These are phyloP conservation scores for Lodderomyces oxycetoniae DNA, from an alignment of 1,139 yeast species.

Conservation along the genomic window DNA sequence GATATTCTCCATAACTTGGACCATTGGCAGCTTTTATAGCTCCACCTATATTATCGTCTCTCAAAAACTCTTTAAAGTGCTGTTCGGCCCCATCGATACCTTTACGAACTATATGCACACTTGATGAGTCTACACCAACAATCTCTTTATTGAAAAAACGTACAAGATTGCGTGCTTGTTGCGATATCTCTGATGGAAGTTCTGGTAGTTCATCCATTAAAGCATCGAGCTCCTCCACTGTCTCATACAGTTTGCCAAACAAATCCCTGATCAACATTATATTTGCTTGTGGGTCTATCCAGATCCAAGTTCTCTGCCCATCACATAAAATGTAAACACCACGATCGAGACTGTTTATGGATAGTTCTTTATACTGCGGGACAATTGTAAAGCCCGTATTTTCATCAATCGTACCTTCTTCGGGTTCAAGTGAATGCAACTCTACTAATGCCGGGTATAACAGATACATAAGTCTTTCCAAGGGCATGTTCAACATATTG, in stretches of 20 bases:
- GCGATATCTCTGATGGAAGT: constrained; percentile 63
- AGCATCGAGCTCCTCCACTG: constrained; percentile 43
- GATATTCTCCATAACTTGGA: constrained; percentile 55
- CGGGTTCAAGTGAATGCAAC: constrained; percentile 58
- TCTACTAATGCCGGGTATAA: constrained; percentile 81
- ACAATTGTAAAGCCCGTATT: constrained; percentile 48
- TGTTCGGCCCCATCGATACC: constrained; percentile 59
- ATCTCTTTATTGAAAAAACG: constrained; percentile 43
- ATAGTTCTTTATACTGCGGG: constrained; percentile 44
- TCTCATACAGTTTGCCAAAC: constrained; percentile 53
- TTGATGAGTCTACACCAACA: constrained; percentile 35
- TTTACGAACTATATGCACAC: constrained; percentile 61
- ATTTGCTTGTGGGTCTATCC: constrained; percentile 71
- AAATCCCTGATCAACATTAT: constrained; percentile 66
- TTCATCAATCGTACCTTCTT: constrained; percentile 43
- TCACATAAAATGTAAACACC: constrained; percentile 79
- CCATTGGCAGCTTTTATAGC: constrained; percentile 32
- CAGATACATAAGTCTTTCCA: constrained; percentile 57
- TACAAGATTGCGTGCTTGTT: constrained; percentile 62
- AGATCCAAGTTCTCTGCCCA: constrained; percentile 58
- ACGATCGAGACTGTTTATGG: constrained; percentile 49
- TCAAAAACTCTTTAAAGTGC: constrained; percentile 55
- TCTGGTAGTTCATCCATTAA: constrained; percentile 64
- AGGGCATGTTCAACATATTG: constrained; percentile 51
- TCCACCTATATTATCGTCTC: constrained; percentile 58